These are phyloP conservation scores for Pichia exigua DNA, from an alignment of 805 yeast species.

Conservation along the genomic window DNA sequence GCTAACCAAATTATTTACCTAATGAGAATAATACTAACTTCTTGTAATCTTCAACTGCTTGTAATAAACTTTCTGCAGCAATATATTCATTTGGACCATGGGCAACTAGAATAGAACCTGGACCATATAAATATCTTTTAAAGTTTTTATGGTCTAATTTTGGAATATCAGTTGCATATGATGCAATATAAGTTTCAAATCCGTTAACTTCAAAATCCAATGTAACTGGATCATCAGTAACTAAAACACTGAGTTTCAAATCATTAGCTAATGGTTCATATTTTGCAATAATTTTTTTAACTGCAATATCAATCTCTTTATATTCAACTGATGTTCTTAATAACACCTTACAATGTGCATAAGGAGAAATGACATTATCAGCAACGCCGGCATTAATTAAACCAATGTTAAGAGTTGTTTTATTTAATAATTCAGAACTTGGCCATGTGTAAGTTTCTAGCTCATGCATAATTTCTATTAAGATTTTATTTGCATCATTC, in stretches of 20 bases:
- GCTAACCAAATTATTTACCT: neutral
- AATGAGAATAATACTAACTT: conserved; percentile 27
- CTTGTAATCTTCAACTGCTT: conserved; percentile 49
- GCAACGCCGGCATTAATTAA: conserved; percentile 55
- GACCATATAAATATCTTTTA: conserved; percentile 53
- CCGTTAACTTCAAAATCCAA: conserved; percentile 59
- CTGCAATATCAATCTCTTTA: conserved; percentile 29
- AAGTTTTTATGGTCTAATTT: conserved; percentile 29
- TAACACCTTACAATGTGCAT: conserved; percentile 40
- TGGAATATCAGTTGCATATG: conserved; percentile 39
- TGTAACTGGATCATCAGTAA: conserved; percentile 33
- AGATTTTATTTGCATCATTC: conserved; percentile 49
- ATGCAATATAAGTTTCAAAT: conserved; percentile 38
- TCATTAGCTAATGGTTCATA: conserved; percentile 17
- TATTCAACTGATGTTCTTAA: conserved; percentile 48
- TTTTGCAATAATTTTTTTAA: conserved; percentile 28
- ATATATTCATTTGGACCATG: conserved; percentile 53
- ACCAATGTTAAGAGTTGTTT: conserved; percentile 57
- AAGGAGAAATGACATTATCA: conserved; percentile 55
- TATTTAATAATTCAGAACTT: conserved; percentile 44
- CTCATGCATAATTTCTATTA: conserved; percentile 43
- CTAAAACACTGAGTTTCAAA: conserved; percentile 10
- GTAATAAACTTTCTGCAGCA: conserved; percentile 36
- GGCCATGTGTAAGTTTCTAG: conserved; percentile 42
- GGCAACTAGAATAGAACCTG: conserved; percentile 56